Evolutionary conservation across 2,329 filamentous ascomycete genomes (phyloP).

Genomic region (Gaeumannomyces tritici): DNA sequence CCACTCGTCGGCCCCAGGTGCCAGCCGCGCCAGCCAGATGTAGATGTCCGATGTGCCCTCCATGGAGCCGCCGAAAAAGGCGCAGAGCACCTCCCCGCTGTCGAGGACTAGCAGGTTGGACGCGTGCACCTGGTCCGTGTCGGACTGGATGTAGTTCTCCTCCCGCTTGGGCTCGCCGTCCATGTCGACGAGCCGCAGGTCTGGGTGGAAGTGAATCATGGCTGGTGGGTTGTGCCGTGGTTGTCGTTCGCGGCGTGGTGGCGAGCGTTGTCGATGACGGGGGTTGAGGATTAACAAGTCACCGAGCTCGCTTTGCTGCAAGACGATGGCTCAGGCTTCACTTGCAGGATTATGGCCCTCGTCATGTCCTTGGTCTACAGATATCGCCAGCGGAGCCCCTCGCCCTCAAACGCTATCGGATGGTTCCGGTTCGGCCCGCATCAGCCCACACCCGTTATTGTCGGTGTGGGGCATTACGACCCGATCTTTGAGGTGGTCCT

Average conservation of each 20-base stretch:
- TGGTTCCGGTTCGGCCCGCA: no score
- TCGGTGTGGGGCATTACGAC: no score
- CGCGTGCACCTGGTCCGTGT: slow-evolving; percentile 32
- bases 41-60: slow-evolving; percentile 33
- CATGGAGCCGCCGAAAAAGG: slow-evolving; percentile 34
- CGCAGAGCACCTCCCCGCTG: slow-evolving; percentile 29
- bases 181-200: not conserved
- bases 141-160: slow-evolving; percentile 19
- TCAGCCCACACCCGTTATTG: no score
- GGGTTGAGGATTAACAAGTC: no score
- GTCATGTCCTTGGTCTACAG: not conserved
- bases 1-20: slow-evolving; percentile 20
- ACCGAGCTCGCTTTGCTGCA: no score
- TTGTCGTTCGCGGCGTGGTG: no score
- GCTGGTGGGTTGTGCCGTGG: no score
- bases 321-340: no score
- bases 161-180: not conserved
- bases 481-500: no score
- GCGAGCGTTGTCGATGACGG: no score
- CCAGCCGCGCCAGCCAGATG: slow-evolving; percentile 29
- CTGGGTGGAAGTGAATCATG: not conserved
- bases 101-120: slow-evolving; percentile 31
- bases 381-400: not conserved
- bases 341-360: not conserved
- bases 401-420: not conserved